phyloP scores from a whole-genome alignment of 352 stramenopile species.

The Bremia lactucae region DNA sequence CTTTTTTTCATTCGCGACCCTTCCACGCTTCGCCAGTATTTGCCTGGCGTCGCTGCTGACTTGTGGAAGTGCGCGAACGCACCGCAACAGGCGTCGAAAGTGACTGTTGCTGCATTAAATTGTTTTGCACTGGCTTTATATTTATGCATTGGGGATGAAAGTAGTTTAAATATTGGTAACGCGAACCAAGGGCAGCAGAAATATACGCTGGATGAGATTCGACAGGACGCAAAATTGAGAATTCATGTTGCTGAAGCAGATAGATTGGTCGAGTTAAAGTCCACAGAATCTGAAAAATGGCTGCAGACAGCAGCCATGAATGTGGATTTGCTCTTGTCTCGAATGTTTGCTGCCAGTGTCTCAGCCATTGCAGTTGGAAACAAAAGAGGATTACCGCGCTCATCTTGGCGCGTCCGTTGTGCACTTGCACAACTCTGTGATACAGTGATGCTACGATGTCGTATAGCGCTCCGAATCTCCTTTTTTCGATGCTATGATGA shows the following conservation, averaged over 20 bases:
- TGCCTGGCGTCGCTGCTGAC: slow-evolving; percentile 50
- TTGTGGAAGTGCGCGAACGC: slow-evolving; percentile 58
- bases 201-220: slow-evolving; percentile 25
- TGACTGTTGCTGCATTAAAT: slow-evolving; percentile 44
- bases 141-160: slow-evolving; percentile 25
- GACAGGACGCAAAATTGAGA: slow-evolving; percentile 12
- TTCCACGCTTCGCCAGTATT: slow-evolving; percentile 43
- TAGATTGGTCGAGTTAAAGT: neutral
- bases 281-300: slow-evolving; percentile 33
- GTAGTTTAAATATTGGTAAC: slow-evolving; percentile 5
- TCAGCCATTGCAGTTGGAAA: slow-evolving; percentile 16
- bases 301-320: slow-evolving; percentile 42
- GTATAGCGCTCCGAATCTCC: slow-evolving; percentile 29
- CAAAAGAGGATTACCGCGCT: slow-evolving; percentile 20
- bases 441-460: slow-evolving; percentile 43
- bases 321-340: slow-evolving; percentile 48
- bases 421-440: slow-evolving; percentile 53
- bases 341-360: slow-evolving; percentile 33
- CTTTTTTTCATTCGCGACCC: slow-evolving; percentile 31
- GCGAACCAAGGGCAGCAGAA: slow-evolving; percentile 6
- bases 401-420: slow-evolving; percentile 53
- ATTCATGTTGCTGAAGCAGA: neutral
- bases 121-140: slow-evolving; percentile 32
- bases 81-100: slow-evolving; percentile 54
- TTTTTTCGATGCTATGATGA: slow-evolving; percentile 78